Evolutionary conservation across 129 eudicot species (phyloP).

Genomic region (Escallonia rubra): DNA sequence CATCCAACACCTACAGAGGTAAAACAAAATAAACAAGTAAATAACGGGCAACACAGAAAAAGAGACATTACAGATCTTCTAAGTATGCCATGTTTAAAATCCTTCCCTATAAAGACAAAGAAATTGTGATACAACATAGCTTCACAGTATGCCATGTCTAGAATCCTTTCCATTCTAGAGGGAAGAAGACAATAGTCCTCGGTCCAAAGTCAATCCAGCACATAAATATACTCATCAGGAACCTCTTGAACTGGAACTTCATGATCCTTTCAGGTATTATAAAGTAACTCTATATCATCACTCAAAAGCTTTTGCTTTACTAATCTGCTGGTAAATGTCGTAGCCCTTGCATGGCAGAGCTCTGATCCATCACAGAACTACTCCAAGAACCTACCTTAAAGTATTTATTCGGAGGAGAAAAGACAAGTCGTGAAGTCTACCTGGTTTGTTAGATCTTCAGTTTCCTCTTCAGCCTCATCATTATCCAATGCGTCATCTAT

Average conservation of each 20-base stretch:
- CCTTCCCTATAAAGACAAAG: too few relatives aligned
- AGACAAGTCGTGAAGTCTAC: slow-evolving; percentile 21
- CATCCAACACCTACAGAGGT: slow-evolving; percentile 83
- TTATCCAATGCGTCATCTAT: slow-evolving; percentile 91
- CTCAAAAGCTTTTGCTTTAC: neutral
- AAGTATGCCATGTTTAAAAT: too few relatives aligned
- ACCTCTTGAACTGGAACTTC: too few relatives aligned
- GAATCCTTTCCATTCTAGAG: neutral
- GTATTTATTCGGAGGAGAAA: neutral
- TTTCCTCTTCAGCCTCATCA: slow-evolving; percentile 98
- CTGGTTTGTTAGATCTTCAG: slow-evolving; percentile 96
- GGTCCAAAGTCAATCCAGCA: too few relatives aligned
- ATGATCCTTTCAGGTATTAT: too few relatives aligned
- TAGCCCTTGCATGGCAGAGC: neutral
- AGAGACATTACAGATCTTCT: neutral
- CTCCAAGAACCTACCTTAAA: neutral
- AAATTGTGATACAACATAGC: neutral
- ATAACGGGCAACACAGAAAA: neutral
- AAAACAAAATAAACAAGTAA: slow-evolving; percentile 11
- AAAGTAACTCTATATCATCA: too few relatives aligned
- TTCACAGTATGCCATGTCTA: neutral
- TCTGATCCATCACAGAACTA: neutral
- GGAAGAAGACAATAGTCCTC: too few relatives aligned
- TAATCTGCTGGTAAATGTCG: neutral
- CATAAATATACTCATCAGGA: too few relatives aligned